Conservation (phyloP, 331 rosid genomes). For the Malus hybrid region DNA sequence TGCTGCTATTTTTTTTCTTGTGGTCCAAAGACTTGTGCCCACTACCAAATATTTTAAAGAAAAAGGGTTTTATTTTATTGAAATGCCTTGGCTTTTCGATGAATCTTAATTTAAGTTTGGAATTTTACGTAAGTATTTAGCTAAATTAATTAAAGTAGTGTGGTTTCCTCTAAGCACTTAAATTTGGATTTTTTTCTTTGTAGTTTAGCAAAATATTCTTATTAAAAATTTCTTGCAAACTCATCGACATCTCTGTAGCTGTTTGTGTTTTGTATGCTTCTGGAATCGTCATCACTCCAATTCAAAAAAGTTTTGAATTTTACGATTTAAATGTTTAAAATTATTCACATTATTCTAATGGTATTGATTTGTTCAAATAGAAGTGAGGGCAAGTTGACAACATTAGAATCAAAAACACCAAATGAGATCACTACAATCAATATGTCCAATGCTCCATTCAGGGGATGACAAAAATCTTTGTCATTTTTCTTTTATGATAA, state of each 20-base stretch:
- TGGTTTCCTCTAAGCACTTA: not conserved
- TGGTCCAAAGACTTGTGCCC: not conserved
- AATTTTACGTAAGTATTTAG: too few species aligned
- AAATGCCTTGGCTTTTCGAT: not conserved
- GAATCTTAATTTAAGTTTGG: not conserved
- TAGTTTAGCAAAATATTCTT: not conserved
- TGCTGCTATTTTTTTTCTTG: slow-evolving; percentile 14
- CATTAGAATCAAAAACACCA: not conserved
- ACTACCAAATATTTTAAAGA: not conserved
- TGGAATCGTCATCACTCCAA: not conserved
- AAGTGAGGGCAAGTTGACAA: not conserved
- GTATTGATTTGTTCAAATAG: not conserved
- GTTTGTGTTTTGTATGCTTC: not conserved
- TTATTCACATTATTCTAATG: not conserved
- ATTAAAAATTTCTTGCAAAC: not conserved
- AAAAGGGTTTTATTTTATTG: not conserved
- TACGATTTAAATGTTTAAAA: not conserved
- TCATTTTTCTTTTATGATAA: not conserved
- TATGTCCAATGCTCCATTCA: not conserved
- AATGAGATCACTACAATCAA: not conserved
- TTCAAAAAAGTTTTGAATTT: not conserved
- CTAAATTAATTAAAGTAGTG: too few species aligned
- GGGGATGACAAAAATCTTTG: not conserved
- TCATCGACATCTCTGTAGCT: not conserved
- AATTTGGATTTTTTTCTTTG: not conserved